Conservation (phyloP, 768 basidiomycete species). For the Rhizopogon rudus region DNA sequence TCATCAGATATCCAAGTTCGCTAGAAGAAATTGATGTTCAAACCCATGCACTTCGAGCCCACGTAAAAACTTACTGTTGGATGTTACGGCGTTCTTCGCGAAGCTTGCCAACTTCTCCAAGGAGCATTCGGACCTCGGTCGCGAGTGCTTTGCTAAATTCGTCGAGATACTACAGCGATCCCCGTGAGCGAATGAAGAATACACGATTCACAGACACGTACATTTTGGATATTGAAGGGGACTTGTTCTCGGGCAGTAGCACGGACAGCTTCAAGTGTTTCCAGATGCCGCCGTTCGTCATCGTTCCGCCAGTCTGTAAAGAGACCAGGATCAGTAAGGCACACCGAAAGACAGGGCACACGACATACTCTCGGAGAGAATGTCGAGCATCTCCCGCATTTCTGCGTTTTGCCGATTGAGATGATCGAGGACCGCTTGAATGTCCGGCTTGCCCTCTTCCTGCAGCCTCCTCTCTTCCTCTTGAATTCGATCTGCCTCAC, state of each 20-base stretch:
- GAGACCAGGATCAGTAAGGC: not conserved
- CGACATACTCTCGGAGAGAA: slow-evolving; percentile 51
- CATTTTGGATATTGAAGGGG: slow-evolving; percentile 79
- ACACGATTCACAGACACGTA: slow-evolving; percentile 30
- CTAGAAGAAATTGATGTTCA: slow-evolving; percentile 29
- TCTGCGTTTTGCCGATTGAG: slow-evolving; percentile 55
- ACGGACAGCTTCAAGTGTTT: slow-evolving; percentile 62
- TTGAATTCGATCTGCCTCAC: slow-evolving; percentile 44
- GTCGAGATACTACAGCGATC: slow-evolving; percentile 60
- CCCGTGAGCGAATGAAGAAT: slow-evolving; percentile 1
- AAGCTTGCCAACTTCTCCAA: slow-evolving; percentile 79
- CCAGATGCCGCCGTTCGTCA: slow-evolving; percentile 56
- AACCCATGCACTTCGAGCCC: not conserved
- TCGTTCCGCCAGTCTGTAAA: slow-evolving; percentile 64
- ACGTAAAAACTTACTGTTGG: slow-evolving; percentile 57
- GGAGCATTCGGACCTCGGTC: slow-evolving; percentile 76
- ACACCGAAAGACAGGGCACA: not conserved
- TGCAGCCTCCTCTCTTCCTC: slow-evolving; percentile 50
- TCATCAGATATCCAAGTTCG: slow-evolving; percentile 69
- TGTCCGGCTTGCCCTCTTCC: slow-evolving; percentile 55
- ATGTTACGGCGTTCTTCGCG: slow-evolving; percentile 73
- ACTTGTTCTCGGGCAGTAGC: slow-evolving; percentile 73
- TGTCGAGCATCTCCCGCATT: slow-evolving; percentile 49
- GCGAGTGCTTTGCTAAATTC: slow-evolving; percentile 86
- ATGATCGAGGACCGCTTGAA: slow-evolving; percentile 57